Evolutionary conservation across 768 basidiomycete species (phyloP).

Genomic region (Pleurotus platypus): DNA sequence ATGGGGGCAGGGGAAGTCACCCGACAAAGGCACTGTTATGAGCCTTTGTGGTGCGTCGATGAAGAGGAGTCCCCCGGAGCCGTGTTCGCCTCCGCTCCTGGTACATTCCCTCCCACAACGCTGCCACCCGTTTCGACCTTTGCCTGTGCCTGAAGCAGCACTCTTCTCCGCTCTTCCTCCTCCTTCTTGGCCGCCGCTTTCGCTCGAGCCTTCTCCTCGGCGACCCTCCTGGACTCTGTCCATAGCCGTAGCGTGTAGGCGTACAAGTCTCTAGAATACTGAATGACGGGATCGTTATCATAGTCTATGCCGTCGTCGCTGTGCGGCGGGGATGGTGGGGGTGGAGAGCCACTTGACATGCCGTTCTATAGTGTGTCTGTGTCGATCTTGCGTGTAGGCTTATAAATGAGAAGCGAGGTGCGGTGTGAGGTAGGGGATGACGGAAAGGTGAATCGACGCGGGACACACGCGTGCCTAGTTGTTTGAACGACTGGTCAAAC

Average conservation of each 20-base stretch:
- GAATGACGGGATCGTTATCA: constrained; percentile 37
- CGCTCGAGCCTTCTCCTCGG: constrained; percentile 44
- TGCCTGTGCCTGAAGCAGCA: not conserved
- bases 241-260: constrained; percentile 65
- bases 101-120: too few relatives aligned
- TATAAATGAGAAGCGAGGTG: too few relatives aligned
- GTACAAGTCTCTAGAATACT: constrained; percentile 63
- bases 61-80: not conserved
- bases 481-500: too few relatives aligned
- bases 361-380: too few relatives aligned
- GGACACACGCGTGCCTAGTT: too few relatives aligned
- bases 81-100: too few relatives aligned
- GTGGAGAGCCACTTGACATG: constrained; percentile 3
- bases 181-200: constrained; percentile 18
- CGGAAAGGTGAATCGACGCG: too few relatives aligned
- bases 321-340: constrained; percentile 13
- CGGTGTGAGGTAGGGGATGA: too few relatives aligned
- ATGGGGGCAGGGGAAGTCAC: too few relatives aligned
- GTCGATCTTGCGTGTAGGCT: too few relatives aligned
- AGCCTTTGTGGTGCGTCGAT: not conserved
- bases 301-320: constrained; percentile 12
- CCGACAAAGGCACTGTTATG: not conserved
- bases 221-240: constrained; percentile 59
- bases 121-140: not conserved
- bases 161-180: constrained; percentile 1